Percentiles rank a stretch among this genome's conserved stretches.
phyloP scores from a whole-genome alignment of 2,329 filamentous ascomycete species.

The Xylariaceae sp. region DNA sequence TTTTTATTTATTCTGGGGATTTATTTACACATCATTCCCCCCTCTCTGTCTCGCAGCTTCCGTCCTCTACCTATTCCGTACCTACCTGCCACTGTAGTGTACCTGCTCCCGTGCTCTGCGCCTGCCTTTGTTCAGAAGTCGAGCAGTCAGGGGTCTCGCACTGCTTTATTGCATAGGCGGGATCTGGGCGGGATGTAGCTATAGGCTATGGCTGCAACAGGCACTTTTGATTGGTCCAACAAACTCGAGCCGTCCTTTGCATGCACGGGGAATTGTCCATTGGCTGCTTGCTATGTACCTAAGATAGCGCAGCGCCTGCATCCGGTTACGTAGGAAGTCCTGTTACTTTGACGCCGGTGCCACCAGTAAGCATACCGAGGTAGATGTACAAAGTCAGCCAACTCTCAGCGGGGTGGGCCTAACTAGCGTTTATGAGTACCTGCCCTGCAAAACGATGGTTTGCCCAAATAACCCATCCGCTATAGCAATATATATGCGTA shows the following conservation, averaged over 20 bases:
- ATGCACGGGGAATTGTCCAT: neutral
- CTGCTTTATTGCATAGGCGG: neutral
- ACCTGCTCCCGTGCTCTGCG: neutral
- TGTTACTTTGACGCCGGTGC: neutral
- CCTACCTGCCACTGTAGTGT: neutral
- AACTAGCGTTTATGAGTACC: neutral
- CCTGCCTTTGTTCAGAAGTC: neutral
- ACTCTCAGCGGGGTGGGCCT: conserved; percentile 6
- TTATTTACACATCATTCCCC: neutral
- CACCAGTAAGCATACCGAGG: neutral
- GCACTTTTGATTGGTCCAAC: neutral
- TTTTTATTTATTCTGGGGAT: neutral
- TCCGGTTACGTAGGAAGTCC: neutral
- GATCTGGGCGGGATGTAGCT: neutral
- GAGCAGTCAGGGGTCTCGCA: neutral
- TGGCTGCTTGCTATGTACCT: neutral
- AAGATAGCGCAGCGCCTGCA: no score
- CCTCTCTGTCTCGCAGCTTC: neutral
- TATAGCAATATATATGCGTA: neutral
- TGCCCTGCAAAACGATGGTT: neutral
- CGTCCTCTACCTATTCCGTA: neutral
- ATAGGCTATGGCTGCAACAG: no score
- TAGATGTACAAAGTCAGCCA: neutral
- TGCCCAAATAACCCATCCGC: conserved; percentile 1
- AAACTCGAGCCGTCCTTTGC: neutral